Conservation (phyloP, 352 stramenopile genomes). For the Lagenidium sp. region DNA sequence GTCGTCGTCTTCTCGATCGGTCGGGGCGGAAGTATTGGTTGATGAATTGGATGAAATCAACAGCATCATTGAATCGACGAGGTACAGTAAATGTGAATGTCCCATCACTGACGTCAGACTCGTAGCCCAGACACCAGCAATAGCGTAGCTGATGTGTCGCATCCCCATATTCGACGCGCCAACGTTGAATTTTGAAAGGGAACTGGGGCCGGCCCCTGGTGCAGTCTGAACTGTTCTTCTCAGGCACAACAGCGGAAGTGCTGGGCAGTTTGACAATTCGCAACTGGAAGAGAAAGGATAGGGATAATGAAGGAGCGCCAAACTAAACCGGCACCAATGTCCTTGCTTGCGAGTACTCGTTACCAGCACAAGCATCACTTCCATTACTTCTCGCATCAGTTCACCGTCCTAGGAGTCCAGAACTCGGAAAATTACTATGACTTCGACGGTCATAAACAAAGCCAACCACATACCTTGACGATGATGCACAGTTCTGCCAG, state of each 20-base stretch:
- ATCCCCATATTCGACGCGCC: too few species aligned
- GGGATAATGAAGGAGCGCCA: slow-evolving; percentile 49
- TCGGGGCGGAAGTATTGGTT: too few species aligned
- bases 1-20: slow-evolving; percentile 20
- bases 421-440: too few species aligned
- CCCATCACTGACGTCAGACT: slow-evolving; percentile 17
- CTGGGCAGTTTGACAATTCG: too few species aligned
- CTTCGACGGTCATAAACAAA: too few species aligned
- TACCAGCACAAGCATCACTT: slow-evolving; percentile 29
- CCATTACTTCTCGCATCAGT: slow-evolving; percentile 29
- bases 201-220: too few species aligned
- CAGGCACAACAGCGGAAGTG: slow-evolving; percentile 4
- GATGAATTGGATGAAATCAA: slow-evolving; percentile 14
- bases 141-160: too few species aligned
- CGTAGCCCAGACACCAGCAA: slow-evolving; percentile 45
- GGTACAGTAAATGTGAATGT: slow-evolving; percentile 25
- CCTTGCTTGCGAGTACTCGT: slow-evolving; percentile 28
- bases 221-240: too few species aligned
- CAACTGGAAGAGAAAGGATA: slow-evolving; percentile 23
- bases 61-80: slow-evolving; percentile 45
- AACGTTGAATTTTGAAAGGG: too few species aligned
- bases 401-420: slow-evolving; percentile 25
- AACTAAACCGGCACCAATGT: slow-evolving; percentile 37
- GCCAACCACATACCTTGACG: too few species aligned
- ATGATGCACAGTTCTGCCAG: too few species aligned